Evolutionary conservation across 495 filamentous ascomycete species (phyloP).

Genomic region (Neurospora sp.): DNA sequence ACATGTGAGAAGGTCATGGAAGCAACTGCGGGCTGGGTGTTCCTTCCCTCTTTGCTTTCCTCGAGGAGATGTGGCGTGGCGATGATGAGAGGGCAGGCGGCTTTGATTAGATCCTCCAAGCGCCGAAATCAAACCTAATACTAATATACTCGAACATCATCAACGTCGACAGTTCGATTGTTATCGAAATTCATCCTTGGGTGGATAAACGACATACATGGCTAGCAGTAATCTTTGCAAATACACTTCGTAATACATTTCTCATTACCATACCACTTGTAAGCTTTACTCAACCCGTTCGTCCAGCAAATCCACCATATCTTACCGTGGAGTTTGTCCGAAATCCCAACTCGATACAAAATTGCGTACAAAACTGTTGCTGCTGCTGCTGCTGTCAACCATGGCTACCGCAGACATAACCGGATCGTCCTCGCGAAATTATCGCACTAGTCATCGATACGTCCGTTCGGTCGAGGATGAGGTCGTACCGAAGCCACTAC

Average conservation of each 20-base stretch:
- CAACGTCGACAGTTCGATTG: not conserved
- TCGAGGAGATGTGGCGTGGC: not conserved
- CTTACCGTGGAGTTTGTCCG: not conserved
- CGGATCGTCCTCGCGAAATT: not conserved
- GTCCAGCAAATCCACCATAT: not conserved
- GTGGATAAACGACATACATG: not conserved
- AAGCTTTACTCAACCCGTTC: not conserved
- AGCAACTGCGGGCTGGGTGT: not conserved
- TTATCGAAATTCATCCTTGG: not conserved
- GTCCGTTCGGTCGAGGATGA: not conserved
- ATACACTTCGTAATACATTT: not conserved
- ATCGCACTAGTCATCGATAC: not conserved
- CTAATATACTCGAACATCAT: not conserved
- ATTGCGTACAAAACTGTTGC: not conserved
- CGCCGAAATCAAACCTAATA: not conserved
- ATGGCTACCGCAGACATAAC: not conserved
- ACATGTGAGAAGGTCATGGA: not conserved
- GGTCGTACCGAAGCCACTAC: constrained; percentile 19
- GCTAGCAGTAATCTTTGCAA: not conserved
- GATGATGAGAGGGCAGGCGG: not conserved
- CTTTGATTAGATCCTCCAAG: not conserved
- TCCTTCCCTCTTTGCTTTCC: not conserved
- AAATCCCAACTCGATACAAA: not conserved
- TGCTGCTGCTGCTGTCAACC: not conserved
- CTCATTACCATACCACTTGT: not conserved